Conservation (phyloP, 2,329 filamentous ascomycete species). For the Paecilomyces sp. region DNA sequence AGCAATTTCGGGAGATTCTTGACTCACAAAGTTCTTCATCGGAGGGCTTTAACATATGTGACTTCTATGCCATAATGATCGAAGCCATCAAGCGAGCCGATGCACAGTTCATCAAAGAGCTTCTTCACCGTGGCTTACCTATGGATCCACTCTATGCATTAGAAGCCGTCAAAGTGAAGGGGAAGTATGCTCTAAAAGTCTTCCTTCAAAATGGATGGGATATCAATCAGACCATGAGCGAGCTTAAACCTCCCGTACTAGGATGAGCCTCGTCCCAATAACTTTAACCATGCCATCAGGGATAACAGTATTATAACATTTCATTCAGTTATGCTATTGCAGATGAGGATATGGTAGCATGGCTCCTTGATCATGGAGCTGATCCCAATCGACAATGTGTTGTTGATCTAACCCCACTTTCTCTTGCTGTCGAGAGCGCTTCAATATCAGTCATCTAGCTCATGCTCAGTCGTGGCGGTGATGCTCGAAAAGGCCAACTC, state of each 20-base stretch:
- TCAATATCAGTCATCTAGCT: constrained; percentile 12
- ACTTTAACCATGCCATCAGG: constrained; percentile 1
- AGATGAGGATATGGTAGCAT: constrained; percentile 15
- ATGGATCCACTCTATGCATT: constrained; percentile 10
- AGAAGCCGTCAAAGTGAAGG: constrained; percentile 7
- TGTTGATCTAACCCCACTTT: constrained; percentile 17
- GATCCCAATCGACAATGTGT: constrained; percentile 16
- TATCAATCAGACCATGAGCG: constrained; percentile 15
- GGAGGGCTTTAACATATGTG: constrained; percentile 10
- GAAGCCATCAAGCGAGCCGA: constrained; percentile 12
- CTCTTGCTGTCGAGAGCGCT: constrained; percentile 13
- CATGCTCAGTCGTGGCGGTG: constrained; percentile 11
- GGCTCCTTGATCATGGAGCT: constrained; percentile 19
- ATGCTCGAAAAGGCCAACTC: constrained; percentile 14
- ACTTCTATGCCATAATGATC: constrained; percentile 11
- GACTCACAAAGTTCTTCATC: constrained; percentile 1
- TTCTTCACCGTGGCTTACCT: constrained; percentile 11
- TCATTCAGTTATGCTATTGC: constrained; percentile 9
- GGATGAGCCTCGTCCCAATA: constrained; percentile 9
- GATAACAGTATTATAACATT: constrained; percentile 1
- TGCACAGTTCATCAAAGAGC: constrained; percentile 9
- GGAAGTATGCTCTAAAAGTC: constrained; percentile 6
- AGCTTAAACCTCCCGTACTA: constrained; percentile 12
- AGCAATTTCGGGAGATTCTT: constrained; percentile 5
- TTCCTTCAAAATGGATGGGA: constrained; percentile 13